Evolutionary conservation across 208 protist species (phyloP), one percentile per base, ranked within the genome.

Genomic region (Acanthamoeba culbertsoni): DNA sequence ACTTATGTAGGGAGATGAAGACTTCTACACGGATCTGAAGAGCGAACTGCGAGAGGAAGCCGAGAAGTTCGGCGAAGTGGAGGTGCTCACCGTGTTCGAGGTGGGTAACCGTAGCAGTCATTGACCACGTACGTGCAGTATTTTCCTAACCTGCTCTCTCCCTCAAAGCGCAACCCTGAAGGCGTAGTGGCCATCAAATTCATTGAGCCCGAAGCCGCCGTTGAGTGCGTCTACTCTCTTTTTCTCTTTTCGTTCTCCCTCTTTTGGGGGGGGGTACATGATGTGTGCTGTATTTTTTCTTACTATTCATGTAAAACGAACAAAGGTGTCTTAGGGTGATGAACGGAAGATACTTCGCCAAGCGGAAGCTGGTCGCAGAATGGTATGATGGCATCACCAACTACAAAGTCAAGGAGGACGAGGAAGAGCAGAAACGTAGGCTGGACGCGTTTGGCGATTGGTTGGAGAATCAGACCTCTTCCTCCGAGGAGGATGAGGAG

Each of bases 151-250:
- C 65, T 37, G 28, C 35, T n/a, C 28, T 31, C 65, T 75, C 65
- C 28, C 23, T 75, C 28, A 59, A 48, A 91, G 84, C 33, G 57
- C 14, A 91, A 93, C n/a, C 63, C 89, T 10, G 63, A 93, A n/a
- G 89, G 89, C 1, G 89, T 93, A 1, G 89, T 93, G 40, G 89
- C 89, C 31, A 62, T 93, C 48, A 93, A 93, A 48, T 93, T 93
- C 43, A 37, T 37, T 7, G 63, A 84, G 40, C 31, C 63, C 14
- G 57, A 75, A 31, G 89, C 63, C 0, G 89, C 89, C 20, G 68
- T 77, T n/a, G n/a, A 77, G 68, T 77, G 46, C 68, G 10, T 77
- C 20, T 0, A 8, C 33, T 31, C 68, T 5, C 7, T 5, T n/a
- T 28, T 37, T 77, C 68, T 77, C 37, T 18, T 77, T 12, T 48